Evolutionary conservation across 2,329 filamentous ascomycete genomes (phyloP).

Genomic region (Aotearoamyces nothofagi): DNA sequence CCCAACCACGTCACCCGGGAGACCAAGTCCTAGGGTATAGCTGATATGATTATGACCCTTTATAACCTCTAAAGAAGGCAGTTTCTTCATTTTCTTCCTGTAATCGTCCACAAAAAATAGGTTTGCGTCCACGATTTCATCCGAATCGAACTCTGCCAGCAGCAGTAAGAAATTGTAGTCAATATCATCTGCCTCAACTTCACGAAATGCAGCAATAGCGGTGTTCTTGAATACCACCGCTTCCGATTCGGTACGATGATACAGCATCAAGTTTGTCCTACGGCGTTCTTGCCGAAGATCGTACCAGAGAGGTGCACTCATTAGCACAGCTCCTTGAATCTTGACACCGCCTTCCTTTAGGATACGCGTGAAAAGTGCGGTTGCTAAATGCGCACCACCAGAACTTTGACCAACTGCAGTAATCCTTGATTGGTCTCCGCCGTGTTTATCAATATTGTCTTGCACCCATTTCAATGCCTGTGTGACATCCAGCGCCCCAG

Average conservation of each 20-base stretch:
- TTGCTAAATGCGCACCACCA: conserved; percentile 4
- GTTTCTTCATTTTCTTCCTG: conserved; percentile 5
- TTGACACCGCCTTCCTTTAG: conserved; percentile 2
- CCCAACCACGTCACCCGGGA: conserved; percentile 3
- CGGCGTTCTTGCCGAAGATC: conserved; percentile 4
- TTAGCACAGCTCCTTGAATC: conserved; percentile 5
- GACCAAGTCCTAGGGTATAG: conserved; percentile 9
- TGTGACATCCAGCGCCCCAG: conserved; percentile 8
- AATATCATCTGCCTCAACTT: conserved; percentile 1
- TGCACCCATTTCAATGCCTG: conserved; percentile 9
- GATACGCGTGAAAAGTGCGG: conserved; percentile 5
- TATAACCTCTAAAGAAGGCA: conserved; percentile 10
- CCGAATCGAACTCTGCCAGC: conserved; percentile 8
- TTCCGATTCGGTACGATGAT: not conserved
- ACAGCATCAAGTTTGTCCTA: conserved; percentile 1
- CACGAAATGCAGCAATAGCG: not conserved
- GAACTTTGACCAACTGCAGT: conserved; percentile 10
- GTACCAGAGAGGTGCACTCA: conserved; percentile 7
- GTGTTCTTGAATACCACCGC: not conserved
- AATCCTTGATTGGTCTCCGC: conserved; percentile 8
- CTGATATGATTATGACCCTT: conserved; percentile 11
- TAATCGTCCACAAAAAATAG: conserved; percentile 9
- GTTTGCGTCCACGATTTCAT: conserved; percentile 10
- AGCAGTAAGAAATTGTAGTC: conserved; percentile 5
- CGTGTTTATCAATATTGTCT: conserved; percentile 9